Conservation (phyloP, 2,329 filamentous ascomycete genomes). For the Kalaharituber pfeilii region DNA sequence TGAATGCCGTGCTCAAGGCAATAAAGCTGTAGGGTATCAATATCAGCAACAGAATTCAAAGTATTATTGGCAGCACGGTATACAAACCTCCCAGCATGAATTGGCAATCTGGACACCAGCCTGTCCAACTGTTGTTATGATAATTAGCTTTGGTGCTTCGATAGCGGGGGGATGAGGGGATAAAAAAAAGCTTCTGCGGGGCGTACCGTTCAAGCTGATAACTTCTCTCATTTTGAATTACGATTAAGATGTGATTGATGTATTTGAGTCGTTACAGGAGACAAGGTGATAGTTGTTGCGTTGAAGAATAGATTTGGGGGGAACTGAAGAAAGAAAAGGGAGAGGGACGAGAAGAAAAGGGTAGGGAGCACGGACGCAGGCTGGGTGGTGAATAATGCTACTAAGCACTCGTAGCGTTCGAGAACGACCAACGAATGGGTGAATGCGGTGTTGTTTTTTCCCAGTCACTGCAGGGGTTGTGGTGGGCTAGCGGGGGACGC, state of each 20-base stretch:
- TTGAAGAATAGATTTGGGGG: slow-evolving; percentile 18
- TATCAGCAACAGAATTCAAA: neutral
- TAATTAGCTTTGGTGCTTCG: slow-evolving; percentile 33
- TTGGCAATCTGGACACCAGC: slow-evolving; percentile 99
- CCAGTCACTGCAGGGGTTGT: neutral
- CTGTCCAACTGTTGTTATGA: slow-evolving; percentile 66
- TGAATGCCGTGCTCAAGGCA: slow-evolving; percentile 99
- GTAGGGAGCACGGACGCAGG: neutral
- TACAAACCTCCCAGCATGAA: slow-evolving; percentile 98
- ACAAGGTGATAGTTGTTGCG: slow-evolving; percentile 17
- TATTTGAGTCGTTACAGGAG: slow-evolving; percentile 19
- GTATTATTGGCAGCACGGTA: slow-evolving; percentile 5
- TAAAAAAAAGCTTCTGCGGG: slow-evolving; percentile 19
- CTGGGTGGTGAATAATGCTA: neutral
- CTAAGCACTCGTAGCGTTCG: neutral
- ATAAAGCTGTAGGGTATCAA: slow-evolving; percentile 54
- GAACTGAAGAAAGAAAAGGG: slow-evolving; percentile 19
- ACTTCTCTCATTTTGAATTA: slow-evolving; percentile 83
- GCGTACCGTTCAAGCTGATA: slow-evolving; percentile 93
- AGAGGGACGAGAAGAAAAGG: slow-evolving; percentile 20
- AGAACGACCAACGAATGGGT: neutral
- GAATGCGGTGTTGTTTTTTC: neutral
- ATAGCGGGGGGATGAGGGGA: slow-evolving; percentile 25
- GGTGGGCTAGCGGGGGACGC: neutral
- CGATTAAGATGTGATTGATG: slow-evolving; percentile 24